Evolutionary conservation across 2,329 filamentous ascomycete species (phyloP), one percentile per base, ranked within the genome.

Genomic region (Colletotrichum falcatum): DNA sequence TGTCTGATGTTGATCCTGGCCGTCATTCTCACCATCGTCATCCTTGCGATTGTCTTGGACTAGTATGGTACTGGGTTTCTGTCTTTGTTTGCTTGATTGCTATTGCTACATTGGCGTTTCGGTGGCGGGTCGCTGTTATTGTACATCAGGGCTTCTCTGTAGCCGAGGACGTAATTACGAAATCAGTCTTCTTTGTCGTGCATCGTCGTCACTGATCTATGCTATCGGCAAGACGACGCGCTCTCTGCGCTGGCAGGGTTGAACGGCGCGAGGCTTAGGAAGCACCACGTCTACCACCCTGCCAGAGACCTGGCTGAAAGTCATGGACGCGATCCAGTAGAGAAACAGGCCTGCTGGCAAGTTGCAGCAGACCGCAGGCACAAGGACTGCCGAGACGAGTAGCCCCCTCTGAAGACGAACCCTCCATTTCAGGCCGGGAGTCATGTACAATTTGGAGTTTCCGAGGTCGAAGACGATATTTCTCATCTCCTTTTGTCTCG

Each of bases 1-100:
- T 98, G 95, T 79, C 83, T 99, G 79, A 82, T 99, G 77, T 82
- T 99, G 61, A 95, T 99, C 71, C 80, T 99, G 77, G 91, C 92
- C 1, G 89, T 99, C 58, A 96, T 99, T 70, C 81, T 98, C 76
- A 92, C 94, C 4, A 94, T 99, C 75, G 91, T 99, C 54, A 86
- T 99, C 70, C 83, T 99, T 75, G 97, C 96, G 18, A 92, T 95
- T 62, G 90, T 94, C 61, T 79, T 97, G 76, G 92, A 93, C 68
- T 97, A 73, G 70, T 48, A 49, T 60, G 28, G 56, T 39, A 16
- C 44, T 18, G 30, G 59, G 39, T 56, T 58, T 44, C 30, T 35
- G 35, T 44, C 53, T 37, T 42, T 26, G 9, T 66, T 59, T 49
- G 16, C 35, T 61, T 46, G 28, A 44, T 44, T 70, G 53, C 16